A percentile compares a stretch with the other conserved stretches of the same genome.
phyloP scores from a whole-genome alignment of 2,329 filamentous ascomycete genomes.

The Diaporthe ilicicola region DNA sequence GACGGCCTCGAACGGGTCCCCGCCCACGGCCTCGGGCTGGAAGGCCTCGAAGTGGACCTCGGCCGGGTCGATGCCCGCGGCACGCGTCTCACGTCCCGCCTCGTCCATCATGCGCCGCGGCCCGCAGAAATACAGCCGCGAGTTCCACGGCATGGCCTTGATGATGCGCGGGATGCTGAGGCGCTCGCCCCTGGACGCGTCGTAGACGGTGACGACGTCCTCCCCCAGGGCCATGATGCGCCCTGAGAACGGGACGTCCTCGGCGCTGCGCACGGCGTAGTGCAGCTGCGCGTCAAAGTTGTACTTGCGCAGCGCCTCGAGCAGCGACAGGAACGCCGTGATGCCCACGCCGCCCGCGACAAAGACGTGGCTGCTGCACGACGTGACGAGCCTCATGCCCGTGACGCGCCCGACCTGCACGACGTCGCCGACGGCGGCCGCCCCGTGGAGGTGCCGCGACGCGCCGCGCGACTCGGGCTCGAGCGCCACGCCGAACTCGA shows the following conservation, averaged over 20 bases:
- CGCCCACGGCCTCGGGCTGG: conserved; percentile 54
- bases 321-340: conserved; percentile 67
- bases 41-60: conserved; percentile 72
- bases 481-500: conserved; percentile 67
- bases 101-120: conserved; percentile 65
- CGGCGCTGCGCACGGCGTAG: conserved; percentile 62
- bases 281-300: conserved; percentile 64
- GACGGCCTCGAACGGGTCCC: conserved; percentile 68
- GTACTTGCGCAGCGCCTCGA: conserved; percentile 51
- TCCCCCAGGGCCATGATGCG: conserved; percentile 51
- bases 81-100: conserved; percentile 50
- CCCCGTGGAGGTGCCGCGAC: conserved; percentile 65
- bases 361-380: conserved; percentile 67
- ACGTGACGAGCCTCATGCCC: conserved; percentile 53
- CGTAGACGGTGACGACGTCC: conserved; percentile 59
- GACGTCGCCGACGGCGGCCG: conserved; percentile 54
- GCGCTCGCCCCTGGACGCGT: conserved; percentile 57
- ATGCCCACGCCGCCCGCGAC: conserved; percentile 72
- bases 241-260: conserved; percentile 64
- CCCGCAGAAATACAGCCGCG: conserved; percentile 69
- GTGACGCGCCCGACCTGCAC: conserved; percentile 62
- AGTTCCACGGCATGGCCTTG: conserved; percentile 56
- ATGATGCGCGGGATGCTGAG: conserved; percentile 61
- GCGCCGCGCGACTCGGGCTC: conserved; percentile 66
- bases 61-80: conserved; percentile 52